Percentiles rank a stretch among this genome's conserved stretches.
phyloP scores from a whole-genome alignment of 352 stramenopile genomes.

The Phytophthora pistaciae region DNA sequence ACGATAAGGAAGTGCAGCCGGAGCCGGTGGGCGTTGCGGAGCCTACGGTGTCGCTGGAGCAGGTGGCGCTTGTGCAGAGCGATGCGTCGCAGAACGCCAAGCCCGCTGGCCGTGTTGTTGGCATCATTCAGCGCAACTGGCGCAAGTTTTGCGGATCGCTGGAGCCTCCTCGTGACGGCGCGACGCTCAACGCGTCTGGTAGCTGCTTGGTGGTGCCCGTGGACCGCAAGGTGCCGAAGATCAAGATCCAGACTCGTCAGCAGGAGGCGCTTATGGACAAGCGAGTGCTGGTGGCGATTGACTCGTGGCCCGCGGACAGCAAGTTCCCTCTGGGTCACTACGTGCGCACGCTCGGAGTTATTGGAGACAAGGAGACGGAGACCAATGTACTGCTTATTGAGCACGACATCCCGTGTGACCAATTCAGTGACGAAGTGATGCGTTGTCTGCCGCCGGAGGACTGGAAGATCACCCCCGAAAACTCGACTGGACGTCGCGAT shows the following conservation, averaged over 20 bases:
- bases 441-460: constrained; percentile 93
- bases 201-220: constrained; percentile 87
- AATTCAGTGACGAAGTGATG: constrained; percentile 91
- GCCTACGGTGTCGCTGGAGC: constrained; percentile 71
- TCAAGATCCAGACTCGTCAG: constrained; percentile 95
- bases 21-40: constrained; percentile 60
- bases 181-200: constrained; percentile 48
- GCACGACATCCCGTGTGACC: constrained; percentile 94
- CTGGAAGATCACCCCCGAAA: constrained; percentile 96
- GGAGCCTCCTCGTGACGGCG: constrained; percentile 68
- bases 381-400: constrained; percentile 96
- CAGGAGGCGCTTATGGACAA: constrained; percentile 93
- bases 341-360: constrained; percentile 95
- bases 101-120: constrained; percentile 87
- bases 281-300: constrained; percentile 95
- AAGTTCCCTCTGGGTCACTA: constrained; percentile 97
- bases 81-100: constrained; percentile 63
- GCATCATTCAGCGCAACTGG: constrained; percentile 95
- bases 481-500: constrained; percentile 91
- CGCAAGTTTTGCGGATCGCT: constrained; percentile 95
- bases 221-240: constrained; percentile 93
- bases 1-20: constrained; percentile 42
- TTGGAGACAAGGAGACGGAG: constrained; percentile 98
- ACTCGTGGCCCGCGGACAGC: constrained; percentile 93
- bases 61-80: constrained; percentile 66